A percentile compares a stretch with the other conserved stretches of the same genome.
These are phyloP conservation scores for Aspergillus conjunctus DNA, from an alignment of 495 filamentous ascomycete species.

Conservation along the genomic window DNA sequence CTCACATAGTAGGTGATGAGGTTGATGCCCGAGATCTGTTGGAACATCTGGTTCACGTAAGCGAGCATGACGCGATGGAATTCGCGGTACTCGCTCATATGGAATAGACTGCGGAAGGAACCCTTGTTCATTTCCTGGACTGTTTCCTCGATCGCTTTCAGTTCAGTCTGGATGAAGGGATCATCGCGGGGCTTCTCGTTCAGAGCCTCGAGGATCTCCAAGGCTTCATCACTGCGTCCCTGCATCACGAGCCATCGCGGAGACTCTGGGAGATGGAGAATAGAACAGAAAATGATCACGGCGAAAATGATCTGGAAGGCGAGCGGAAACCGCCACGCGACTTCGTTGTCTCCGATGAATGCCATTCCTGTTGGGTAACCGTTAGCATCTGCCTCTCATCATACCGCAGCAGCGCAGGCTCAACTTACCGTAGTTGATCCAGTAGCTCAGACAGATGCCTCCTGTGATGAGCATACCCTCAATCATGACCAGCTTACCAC, in stretches of 20 bases:
- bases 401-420: neutral
- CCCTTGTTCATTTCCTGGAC: conserved; percentile 72
- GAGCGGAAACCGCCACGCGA: conserved; percentile 75
- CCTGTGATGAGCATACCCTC: conserved; percentile 68
- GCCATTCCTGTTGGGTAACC: conserved; percentile 43
- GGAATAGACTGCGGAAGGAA: conserved; percentile 68
- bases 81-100: conserved; percentile 70
- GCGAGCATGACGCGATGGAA: conserved; percentile 71
- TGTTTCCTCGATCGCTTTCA: conserved; percentile 72
- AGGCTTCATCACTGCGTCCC: conserved; percentile 61
- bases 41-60: conserved; percentile 78
- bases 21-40: conserved; percentile 77
- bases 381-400: neutral
- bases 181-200: conserved; percentile 53
- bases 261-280: conserved; percentile 66
- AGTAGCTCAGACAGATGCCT: conserved; percentile 70
- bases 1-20: conserved; percentile 69
- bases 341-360: conserved; percentile 54
- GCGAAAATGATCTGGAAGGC: conserved; percentile 70
- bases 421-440: conserved; percentile 64
- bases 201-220: conserved; percentile 60
- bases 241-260: conserved; percentile 73
- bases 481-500: conserved; percentile 77
- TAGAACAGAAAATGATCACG: conserved; percentile 56
- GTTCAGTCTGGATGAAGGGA: conserved; percentile 62